Conservation (phyloP, 345 rosid genomes). For the Hirschfeldia incana region DNA sequence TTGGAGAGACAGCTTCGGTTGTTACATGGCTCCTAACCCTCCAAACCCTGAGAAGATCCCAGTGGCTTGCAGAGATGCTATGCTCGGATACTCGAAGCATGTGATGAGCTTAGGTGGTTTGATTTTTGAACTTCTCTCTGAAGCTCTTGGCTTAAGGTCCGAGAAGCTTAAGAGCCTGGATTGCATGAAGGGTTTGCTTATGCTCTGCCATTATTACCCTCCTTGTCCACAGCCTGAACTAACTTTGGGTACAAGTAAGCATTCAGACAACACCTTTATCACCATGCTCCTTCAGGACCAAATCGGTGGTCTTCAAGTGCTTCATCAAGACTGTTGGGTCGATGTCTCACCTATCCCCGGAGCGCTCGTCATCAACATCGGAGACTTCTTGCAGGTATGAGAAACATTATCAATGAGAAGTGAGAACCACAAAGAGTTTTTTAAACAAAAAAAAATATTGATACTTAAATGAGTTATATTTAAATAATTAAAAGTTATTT, state of each 20-base stretch:
- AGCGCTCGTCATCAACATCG: slow-evolving; percentile 42
- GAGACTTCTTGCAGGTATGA: slow-evolving; percentile 45
- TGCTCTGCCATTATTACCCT: slow-evolving; percentile 48
- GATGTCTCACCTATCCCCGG: slow-evolving; percentile 40
- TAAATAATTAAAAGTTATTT: too few relatives aligned
- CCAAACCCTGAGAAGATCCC: slow-evolving; percentile 52
- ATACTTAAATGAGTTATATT: too few relatives aligned
- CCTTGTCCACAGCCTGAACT: slow-evolving; percentile 52
- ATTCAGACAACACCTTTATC: slow-evolving; percentile 40
- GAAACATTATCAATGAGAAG: too few relatives aligned
- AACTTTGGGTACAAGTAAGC: slow-evolving; percentile 40
- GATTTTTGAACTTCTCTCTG: slow-evolving; percentile 43
- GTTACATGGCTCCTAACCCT: slow-evolving; percentile 44
- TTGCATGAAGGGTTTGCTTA: slow-evolving; percentile 33
- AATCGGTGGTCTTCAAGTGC: slow-evolving; percentile 54
- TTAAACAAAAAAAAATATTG: too few relatives aligned
- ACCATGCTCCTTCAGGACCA: slow-evolving; percentile 53
- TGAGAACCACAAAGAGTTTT: too few relatives aligned
- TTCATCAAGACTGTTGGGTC: slow-evolving; percentile 45
- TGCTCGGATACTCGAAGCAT: slow-evolving; percentile 42
- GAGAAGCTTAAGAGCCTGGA: slow-evolving; percentile 37
- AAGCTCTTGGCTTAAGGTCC: slow-evolving; percentile 45
- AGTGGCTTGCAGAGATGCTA: slow-evolving; percentile 46
- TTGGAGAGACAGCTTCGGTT: slow-evolving; percentile 54
- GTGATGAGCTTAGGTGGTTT: slow-evolving; percentile 38